Evolutionary conservation across 495 filamentous ascomycete genomes (phyloP).

Genomic region (Talaromyces wortmannii): DNA sequence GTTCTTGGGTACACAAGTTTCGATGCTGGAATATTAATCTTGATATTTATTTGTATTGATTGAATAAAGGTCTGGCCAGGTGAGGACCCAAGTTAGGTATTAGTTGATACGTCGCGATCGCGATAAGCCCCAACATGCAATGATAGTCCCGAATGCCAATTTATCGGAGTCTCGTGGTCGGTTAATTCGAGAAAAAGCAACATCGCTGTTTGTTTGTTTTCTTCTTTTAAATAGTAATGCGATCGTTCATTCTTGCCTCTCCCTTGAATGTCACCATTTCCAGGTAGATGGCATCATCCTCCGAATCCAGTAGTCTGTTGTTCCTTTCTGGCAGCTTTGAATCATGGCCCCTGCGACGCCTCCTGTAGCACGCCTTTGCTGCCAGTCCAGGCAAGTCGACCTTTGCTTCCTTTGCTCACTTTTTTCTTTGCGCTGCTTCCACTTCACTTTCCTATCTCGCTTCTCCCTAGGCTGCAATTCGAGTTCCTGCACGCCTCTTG

Average conservation of each 20-base stretch:
- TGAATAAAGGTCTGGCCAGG: no score
- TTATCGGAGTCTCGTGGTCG: no score
- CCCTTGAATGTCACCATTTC: conserved; percentile 7
- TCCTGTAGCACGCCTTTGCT: background rate
- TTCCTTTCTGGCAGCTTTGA: background rate
- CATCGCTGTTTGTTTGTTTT: background rate
- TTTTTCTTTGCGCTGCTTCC: no score
- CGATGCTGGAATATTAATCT: no score
- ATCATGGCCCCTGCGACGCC: background rate
- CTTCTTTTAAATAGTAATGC: background rate
- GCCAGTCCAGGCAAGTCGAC: background rate
- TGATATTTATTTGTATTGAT: no score
- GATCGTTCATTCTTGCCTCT: conserved; percentile 3
- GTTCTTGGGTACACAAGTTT: no score
- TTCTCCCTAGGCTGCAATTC: background rate
- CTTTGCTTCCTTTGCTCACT: no score
- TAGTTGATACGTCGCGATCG: no score
- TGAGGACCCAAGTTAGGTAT: no score
- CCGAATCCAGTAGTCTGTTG: background rate
- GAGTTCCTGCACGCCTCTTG: background rate
- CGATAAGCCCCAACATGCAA: no score
- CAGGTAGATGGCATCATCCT: background rate
- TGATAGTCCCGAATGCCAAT: no score
- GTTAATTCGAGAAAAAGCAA: no score
- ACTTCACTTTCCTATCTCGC: background rate